phyloP scores from a whole-genome alignment of 169 alveolate species.

The Plasmodium gallinaceum region DNA sequence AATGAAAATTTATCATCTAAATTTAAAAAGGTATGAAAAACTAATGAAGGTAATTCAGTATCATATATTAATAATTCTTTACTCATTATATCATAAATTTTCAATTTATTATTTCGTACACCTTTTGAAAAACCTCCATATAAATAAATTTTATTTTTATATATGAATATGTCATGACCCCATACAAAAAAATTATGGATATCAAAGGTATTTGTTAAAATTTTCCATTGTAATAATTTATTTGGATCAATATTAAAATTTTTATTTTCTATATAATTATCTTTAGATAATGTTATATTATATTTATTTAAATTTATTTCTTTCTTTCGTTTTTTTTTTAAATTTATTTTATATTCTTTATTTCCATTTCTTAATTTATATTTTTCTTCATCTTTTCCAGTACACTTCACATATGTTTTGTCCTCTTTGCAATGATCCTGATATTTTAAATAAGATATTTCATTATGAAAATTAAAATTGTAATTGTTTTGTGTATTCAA shows the following conservation, averaged over 20 bases:
- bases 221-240: conserved; percentile 22
- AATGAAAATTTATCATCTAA: conserved; percentile 55
- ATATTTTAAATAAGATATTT: not conserved
- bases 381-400: conserved; percentile 3
- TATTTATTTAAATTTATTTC: conserved; percentile 27
- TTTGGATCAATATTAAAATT: not conserved
- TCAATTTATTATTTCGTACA: conserved; percentile 42
- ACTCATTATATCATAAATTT: conserved; percentile 28
- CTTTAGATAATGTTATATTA: conserved; percentile 12
- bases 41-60: conserved; percentile 41
- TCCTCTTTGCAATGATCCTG: not conserved
- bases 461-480: not conserved
- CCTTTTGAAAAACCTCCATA: conserved; percentile 70
- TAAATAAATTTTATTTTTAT: conserved; percentile 46
- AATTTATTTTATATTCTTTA: not conserved
- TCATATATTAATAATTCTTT: conserved; percentile 9
- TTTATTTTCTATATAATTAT: conserved; percentile 10
- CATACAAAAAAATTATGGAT: conserved; percentile 59
- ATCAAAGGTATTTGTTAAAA: conserved; percentile 15
- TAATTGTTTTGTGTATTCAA: not conserved
- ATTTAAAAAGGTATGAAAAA: conserved; percentile 26
- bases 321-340: not conserved
- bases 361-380: not conserved
- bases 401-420: not conserved
- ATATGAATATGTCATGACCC: conserved; percentile 76